Evolutionary conservation across 2,329 filamentous ascomycete species (phyloP).

Genomic region (Fusarium setosum): DNA sequence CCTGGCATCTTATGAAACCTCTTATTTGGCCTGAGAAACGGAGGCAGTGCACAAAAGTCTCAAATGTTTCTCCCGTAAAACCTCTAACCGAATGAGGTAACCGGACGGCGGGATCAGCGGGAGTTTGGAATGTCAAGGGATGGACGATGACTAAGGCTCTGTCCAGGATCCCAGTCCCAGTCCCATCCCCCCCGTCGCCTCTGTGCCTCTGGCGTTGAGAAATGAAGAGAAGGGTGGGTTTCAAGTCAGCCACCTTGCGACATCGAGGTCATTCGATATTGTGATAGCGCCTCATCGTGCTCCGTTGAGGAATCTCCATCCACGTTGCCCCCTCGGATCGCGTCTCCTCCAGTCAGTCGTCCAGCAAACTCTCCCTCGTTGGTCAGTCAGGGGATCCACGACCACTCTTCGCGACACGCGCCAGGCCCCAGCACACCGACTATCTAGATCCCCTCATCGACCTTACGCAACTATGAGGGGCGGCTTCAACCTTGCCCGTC

Average conservation of each 20-base stretch:
- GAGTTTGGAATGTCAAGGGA: conserved; percentile 26
- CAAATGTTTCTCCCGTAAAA: background rate
- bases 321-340: background rate
- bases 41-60: conserved; percentile 6
- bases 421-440: background rate
- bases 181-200: conserved; percentile 22
- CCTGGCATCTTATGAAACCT: conserved; percentile 1
- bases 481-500: conserved; percentile 24
- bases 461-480: conserved; percentile 38
- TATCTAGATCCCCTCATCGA: conserved; percentile 12
- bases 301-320: conserved; percentile 9
- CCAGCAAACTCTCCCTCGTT: conserved; percentile 23
- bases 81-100: conserved; percentile 7
- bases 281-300: conserved; percentile 10
- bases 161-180: conserved; percentile 20
- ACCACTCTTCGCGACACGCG: conserved; percentile 6
- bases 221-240: conserved; percentile 21
- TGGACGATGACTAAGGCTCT: conserved; percentile 32
- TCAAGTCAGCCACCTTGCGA: conserved; percentile 29
- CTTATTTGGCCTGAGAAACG: background rate
- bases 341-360: background rate
- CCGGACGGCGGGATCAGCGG: conserved; percentile 25
- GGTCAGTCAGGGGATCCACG: conserved; percentile 23
- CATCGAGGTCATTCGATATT: conserved; percentile 29
- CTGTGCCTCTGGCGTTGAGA: conserved; percentile 19